Evolutionary conservation across 257 asterid species (phyloP), one percentile per base, ranked within the genome.

Genomic region (Mentha longifolia): DNA sequence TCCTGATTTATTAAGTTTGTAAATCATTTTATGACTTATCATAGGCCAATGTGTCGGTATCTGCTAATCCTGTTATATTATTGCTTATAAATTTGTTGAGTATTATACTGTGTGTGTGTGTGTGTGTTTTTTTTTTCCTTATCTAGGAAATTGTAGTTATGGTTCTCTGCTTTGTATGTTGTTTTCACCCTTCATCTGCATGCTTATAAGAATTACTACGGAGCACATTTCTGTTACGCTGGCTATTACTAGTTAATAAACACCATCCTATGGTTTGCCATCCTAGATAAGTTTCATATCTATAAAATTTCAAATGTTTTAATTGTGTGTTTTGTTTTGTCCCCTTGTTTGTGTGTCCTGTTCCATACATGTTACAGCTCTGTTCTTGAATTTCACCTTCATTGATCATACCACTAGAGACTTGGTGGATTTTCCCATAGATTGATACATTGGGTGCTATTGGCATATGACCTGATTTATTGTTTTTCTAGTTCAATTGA

Each of bases 401-500:
- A 50, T 3, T 2, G 14, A 3, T 59, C 54, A 33, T 19, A 28
- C 43, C 17, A 5, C 70, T 33, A 37, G 42, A 72, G 10, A n/a
- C 46, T 59, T 49, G 55, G 1, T 30, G 60, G 75, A 33, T 59
- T 25, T 45, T 16, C 47, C 49, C 30, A 9, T 51, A 13, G 2
- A 2, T 11, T 16, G 3, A 25, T 55, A 10, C 61, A 9, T 20
- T 54, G 20, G 4, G 9, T 59, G 65, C 42, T 62, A 17, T 35
- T 51, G 77, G 19, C 65, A 65, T 42, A 39, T 45, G 25, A 46
- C 62, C 61, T 57, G 43, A 30, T 41, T 49, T 28, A 30, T 19
- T 22, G 22, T 52, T 57, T 14, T 65, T 33, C 37, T 39, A 6
- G 41, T 42, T 14, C 68, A 6, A 31, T 59, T 20, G 59, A 19